A percentile compares a stretch with the other conserved stretches of the same genome.
Evolutionary conservation across 164 flowering plant genomes (phyloP).

Genomic region (Macadamia integrifolia): DNA sequence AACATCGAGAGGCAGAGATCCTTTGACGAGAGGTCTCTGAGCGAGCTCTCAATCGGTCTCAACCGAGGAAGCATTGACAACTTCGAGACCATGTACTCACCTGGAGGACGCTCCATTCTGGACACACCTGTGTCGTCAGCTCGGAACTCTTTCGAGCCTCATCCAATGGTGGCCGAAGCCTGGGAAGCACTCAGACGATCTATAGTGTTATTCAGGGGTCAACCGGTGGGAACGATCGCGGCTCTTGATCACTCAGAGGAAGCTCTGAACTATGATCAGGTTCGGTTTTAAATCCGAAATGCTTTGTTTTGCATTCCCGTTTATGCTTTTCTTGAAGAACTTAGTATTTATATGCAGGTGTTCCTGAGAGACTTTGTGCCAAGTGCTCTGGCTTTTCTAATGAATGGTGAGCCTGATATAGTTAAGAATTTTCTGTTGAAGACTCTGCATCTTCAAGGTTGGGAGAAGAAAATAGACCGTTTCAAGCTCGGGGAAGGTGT

Average conservation of each 20-base stretch:
- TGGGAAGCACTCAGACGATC: not conserved
- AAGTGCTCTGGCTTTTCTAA: constrained; percentile 23
- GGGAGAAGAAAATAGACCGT: constrained; percentile 25
- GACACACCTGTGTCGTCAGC: not conserved
- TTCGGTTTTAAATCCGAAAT: not conserved
- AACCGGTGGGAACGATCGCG: not conserved
- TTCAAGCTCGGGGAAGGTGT: constrained; percentile 27
- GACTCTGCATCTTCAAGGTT: constrained; percentile 26
- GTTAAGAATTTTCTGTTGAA: constrained; percentile 23
- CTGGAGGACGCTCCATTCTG: not conserved
- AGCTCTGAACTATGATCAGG: not conserved
- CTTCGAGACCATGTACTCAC: not conserved
- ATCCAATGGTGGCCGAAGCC: constrained; percentile 2
- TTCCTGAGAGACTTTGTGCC: constrained; percentile 26
- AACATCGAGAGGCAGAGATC: constrained; percentile 26
- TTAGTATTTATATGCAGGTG: constrained; percentile 6
- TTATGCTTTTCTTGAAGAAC: too few species aligned
- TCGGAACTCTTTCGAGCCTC: constrained; percentile 3
- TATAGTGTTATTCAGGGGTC: not conserved
- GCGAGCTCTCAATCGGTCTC: not conserved
- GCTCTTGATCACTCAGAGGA: not conserved
- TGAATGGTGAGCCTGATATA: constrained; percentile 30
- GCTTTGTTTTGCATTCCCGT: too few species aligned
- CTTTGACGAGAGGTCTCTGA: constrained; percentile 28
- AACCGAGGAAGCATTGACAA: not conserved